A percentile compares a stretch with the other conserved stretches of the same genome.
Conservation (phyloP, 208 protist species). For the Wallacemonas sp. region DNA sequence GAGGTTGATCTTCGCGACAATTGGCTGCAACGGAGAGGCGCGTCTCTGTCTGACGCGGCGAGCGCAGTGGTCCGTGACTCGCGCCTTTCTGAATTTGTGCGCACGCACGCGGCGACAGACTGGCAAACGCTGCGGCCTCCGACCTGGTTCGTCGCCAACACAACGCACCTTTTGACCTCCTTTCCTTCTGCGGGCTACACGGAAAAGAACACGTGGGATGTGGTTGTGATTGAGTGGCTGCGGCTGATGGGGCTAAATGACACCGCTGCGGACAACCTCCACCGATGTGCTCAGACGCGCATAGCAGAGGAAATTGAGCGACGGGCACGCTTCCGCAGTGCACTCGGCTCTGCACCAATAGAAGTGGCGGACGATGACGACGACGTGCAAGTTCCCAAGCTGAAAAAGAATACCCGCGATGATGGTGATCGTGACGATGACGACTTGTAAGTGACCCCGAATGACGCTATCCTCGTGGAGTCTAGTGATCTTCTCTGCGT, state of each 20-base stretch:
- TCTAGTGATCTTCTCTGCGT: no score
- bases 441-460: no score
- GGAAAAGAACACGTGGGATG: conserved; percentile 14
- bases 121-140: conserved; percentile 17
- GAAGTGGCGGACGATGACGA: no score
- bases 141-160: conserved; percentile 37
- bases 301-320: background rate
- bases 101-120: background rate
- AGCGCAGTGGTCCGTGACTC: background rate
- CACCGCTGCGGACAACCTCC: background rate
- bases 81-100: background rate
- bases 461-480: no score
- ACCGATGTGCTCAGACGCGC: conserved; percentile 1
- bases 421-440: background rate
- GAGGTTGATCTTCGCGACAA: conserved; percentile 7
- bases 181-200: conserved; percentile 21
- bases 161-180: conserved; percentile 34
- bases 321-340: background rate
- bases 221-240: conserved; percentile 9
- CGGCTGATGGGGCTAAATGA: conserved; percentile 3
- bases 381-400: no score
- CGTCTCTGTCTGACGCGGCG: background rate
- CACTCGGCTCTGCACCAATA: no score
- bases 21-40: background rate
- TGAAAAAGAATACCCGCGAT: background rate